Percentiles rank a stretch among this genome's conserved stretches.
These are phyloP conservation scores for Pichia nanzhaoensis DNA, from an alignment of 805 yeast genomes.

Conservation along the genomic window DNA sequence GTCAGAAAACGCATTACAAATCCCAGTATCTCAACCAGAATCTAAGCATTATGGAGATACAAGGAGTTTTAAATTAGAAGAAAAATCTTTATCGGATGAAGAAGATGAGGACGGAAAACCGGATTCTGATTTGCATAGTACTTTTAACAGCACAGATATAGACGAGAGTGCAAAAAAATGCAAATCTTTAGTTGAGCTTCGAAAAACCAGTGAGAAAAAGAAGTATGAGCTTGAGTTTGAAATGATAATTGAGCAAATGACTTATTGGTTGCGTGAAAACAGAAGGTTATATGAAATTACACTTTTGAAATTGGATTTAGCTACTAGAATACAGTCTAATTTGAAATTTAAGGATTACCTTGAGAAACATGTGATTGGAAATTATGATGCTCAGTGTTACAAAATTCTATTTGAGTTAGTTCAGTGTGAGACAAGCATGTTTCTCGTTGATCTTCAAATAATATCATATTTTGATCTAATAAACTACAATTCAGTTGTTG, in stretches of 20 bases:
- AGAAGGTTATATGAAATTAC: not conserved
- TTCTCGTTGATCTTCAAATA: conserved; percentile 1
- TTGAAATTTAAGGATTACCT: not conserved
- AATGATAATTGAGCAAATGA: conserved; percentile 3
- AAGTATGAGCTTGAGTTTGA: conserved; percentile 2
- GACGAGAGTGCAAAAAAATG: not conserved
- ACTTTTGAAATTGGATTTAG: conserved; percentile 1
- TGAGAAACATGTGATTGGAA: not conserved
- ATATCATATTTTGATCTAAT: not conserved
- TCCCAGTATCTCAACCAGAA: not conserved
- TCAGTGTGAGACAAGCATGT: not conserved
- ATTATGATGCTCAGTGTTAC: not conserved
- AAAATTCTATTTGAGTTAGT: not conserved
- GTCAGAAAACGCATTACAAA: not conserved
- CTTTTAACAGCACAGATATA: not conserved
- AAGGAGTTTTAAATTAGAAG: conserved; percentile 24
- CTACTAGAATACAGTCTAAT: not conserved
- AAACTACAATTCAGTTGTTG: not conserved
- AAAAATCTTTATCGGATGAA: conserved; percentile 12
- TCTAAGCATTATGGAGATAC: conserved; percentile 24
- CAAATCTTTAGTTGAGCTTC: conserved; percentile 4
- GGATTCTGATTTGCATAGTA: not conserved
- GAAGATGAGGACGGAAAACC: conserved; percentile 9
- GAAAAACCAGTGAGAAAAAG: not conserved
- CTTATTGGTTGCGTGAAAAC: not conserved